phyloP scores from a whole-genome alignment of 805 yeast genomes.

The Ogataea neopini region DNA sequence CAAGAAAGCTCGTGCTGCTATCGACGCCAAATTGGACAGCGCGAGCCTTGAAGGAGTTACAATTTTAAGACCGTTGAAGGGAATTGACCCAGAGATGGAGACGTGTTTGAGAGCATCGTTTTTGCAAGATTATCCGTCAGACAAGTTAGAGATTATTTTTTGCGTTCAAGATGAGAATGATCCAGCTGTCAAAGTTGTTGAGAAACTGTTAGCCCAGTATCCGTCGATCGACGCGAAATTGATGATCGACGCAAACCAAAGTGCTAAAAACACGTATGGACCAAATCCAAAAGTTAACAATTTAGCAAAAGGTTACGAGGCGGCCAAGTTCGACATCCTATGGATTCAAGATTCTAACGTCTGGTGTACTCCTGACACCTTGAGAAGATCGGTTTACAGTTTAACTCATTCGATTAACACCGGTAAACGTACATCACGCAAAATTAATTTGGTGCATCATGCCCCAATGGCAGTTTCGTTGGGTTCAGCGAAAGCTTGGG shows the following conservation, averaged over 20 bases:
- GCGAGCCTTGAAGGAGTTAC: conserved; percentile 65
- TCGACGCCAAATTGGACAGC: conserved; percentile 19
- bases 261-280: conserved; percentile 53
- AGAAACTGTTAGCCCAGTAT: conserved; percentile 49
- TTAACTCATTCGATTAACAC: conserved; percentile 52
- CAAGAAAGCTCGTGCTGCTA: conserved; percentile 13
- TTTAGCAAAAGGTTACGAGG: conserved; percentile 72
- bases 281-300: conserved; percentile 91
- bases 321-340: conserved; percentile 68
- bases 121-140: conserved; percentile 62
- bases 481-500: conserved; percentile 39
- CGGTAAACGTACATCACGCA: conserved; percentile 41
- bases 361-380: conserved; percentile 67
- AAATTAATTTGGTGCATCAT: conserved; percentile 76
- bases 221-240: conserved; percentile 60
- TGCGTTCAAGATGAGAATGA: conserved; percentile 69
- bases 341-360: conserved; percentile 90
- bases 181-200: conserved; percentile 61
- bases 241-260: conserved; percentile 46
- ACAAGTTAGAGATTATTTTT: conserved; percentile 66
- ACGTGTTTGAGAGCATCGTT: conserved; percentile 69
- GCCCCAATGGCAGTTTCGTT: conserved; percentile 62
- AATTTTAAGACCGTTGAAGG: conserved; percentile 80
- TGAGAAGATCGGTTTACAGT: conserved; percentile 62
- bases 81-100: conserved; percentile 74